Percentiles rank a stretch among this genome's conserved stretches.
phyloP scores from a whole-genome alignment of 768 basidiomycete genomes.

The Serendipita sp. region DNA sequence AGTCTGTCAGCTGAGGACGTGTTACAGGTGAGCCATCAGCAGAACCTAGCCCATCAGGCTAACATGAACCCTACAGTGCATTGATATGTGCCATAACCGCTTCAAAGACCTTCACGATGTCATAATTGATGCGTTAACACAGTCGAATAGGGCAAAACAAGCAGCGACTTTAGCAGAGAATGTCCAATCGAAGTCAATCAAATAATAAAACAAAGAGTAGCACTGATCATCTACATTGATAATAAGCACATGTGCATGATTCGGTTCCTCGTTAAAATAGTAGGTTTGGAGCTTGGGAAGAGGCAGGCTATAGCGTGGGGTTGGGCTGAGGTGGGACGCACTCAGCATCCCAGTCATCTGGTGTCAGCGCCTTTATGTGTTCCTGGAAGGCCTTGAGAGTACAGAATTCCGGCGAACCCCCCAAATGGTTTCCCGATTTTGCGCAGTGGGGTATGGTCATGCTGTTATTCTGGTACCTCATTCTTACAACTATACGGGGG shows the following conservation, averaged over 20 bases:
- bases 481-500: constrained; percentile 37
- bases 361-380: constrained; percentile 48
- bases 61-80: constrained; percentile 30
- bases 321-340: constrained; percentile 26
- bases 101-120: constrained; percentile 64
- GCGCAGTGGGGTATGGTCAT: constrained; percentile 50
- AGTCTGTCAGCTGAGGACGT: constrained; percentile 37
- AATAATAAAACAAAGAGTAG: too few relatives aligned
- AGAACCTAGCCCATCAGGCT: constrained; percentile 7
- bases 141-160: constrained; percentile 2
- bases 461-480: constrained; percentile 59
- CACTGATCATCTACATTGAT: too few relatives aligned
- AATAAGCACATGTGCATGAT: too few relatives aligned
- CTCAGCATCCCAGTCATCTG: constrained; percentile 48
- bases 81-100: constrained; percentile 50
- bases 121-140: constrained; percentile 45
- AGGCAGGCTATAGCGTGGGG: not conserved
- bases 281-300: not conserved
- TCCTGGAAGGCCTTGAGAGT: constrained; percentile 46
- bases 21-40: constrained; percentile 33
- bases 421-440: constrained; percentile 46
- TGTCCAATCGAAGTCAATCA: too few relatives aligned
- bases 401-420: constrained; percentile 60
- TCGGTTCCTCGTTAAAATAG: too few relatives aligned
- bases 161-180: not conserved